Conservation (phyloP, 179 eudicot species). For the Silene noctiflora region DNA sequence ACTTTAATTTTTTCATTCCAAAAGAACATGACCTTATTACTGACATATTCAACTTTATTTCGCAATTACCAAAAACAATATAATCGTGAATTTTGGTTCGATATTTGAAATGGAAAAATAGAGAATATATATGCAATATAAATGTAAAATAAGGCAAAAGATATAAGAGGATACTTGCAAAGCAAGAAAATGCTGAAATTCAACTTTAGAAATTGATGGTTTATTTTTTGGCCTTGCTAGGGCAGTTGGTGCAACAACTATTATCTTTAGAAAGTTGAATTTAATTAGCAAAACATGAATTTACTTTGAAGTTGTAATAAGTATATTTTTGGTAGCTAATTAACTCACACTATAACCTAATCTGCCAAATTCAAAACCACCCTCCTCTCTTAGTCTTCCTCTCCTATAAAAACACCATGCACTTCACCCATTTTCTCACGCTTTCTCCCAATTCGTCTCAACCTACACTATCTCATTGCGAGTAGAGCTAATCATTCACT, state of each 20-base stretch:
- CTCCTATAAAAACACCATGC: slow-evolving; percentile 31
- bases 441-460: slow-evolving; percentile 23
- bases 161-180: slow-evolving; percentile 31
- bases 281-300: neutral
- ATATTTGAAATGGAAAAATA: too few relatives aligned
- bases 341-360: slow-evolving; percentile 36
- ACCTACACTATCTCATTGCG: slow-evolving; percentile 3
- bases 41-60: too few relatives aligned
- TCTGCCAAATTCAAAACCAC: slow-evolving; percentile 48
- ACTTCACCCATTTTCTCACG: slow-evolving; percentile 27
- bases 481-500: neutral
- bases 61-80: too few relatives aligned
- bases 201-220: slow-evolving; percentile 16
- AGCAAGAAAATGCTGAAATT: slow-evolving; percentile 26
- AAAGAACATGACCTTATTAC: too few relatives aligned
- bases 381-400: slow-evolving; percentile 29
- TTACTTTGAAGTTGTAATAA: neutral
- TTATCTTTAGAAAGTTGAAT: neutral
- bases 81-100: too few relatives aligned
- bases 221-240: slow-evolving; percentile 16
- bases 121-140: too few relatives aligned
- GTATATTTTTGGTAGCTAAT: neutral
- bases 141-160: slow-evolving; percentile 1
- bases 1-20: too few relatives aligned
- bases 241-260: slow-evolving; percentile 56